A percentile compares a stretch with the other conserved stretches of the same genome.
phyloP scores from a whole-genome alignment of 1,139 yeast genomes.

The Debaryomycetaceae sp. region DNA sequence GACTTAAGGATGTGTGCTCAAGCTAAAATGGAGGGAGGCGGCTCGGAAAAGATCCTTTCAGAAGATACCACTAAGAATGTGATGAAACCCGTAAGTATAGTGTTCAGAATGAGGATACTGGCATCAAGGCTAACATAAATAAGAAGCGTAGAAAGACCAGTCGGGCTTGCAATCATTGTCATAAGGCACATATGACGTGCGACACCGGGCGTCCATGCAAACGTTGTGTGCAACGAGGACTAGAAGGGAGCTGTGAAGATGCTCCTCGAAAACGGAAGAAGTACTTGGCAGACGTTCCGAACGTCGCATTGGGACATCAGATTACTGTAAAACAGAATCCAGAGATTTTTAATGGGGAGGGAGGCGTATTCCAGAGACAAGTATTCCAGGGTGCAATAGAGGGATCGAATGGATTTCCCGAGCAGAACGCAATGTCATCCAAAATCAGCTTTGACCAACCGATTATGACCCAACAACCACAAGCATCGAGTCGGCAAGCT shows the following conservation, averaged over 20 bases:
- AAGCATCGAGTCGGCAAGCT: background rate
- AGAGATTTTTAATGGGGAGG: background rate
- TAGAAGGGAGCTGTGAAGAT: conserved; percentile 74
- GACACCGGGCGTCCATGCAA: conserved; percentile 79
- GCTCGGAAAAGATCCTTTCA: background rate
- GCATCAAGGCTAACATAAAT: conserved; percentile 8
- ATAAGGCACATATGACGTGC: conserved; percentile 84
- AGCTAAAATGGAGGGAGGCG: conserved; percentile 2
- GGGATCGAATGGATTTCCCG: background rate
- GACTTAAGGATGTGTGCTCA: background rate
- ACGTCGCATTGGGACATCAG: conserved; percentile 7
- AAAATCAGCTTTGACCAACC: conserved; percentile 1
- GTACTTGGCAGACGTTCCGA: conserved; percentile 61
- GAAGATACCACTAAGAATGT: background rate
- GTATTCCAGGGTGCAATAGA: background rate
- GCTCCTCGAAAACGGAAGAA: conserved; percentile 87
- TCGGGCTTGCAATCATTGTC: conserved; percentile 85
- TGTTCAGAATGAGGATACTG: background rate
- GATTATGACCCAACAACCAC: conserved; percentile 1
- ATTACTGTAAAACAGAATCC: background rate
- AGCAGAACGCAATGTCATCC: background rate
- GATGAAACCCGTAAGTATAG: conserved; percentile 8
- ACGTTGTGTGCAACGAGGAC: conserved; percentile 69
- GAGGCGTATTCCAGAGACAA: background rate
- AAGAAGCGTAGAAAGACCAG: conserved; percentile 57